A percentile compares a stretch with the other conserved stretches of the same genome.
Evolutionary conservation across 2,329 filamentous ascomycete genomes (phyloP).

Genomic region (Sarocladiaceae sp.): DNA sequence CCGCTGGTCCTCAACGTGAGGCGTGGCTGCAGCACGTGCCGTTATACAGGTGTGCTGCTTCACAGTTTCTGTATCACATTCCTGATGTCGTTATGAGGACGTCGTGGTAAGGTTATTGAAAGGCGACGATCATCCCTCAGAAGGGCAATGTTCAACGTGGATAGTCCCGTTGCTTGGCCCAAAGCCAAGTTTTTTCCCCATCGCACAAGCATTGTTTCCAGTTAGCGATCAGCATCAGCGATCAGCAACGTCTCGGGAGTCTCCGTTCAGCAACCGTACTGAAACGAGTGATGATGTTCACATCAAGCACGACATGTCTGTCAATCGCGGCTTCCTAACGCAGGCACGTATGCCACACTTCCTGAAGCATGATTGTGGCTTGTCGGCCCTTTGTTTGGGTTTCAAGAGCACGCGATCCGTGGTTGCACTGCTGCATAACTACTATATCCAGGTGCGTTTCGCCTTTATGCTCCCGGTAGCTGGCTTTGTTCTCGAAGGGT

Average conservation of each 20-base stretch:
- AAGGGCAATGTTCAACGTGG: conserved; percentile 8
- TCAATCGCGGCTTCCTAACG: too few species aligned
- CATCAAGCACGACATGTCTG: too few species aligned
- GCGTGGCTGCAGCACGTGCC: background rate
- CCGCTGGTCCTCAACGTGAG: background rate
- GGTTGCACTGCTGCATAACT: too few species aligned
- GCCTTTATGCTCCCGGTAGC: too few species aligned
- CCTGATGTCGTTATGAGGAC: background rate
- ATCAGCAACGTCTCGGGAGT: conserved; percentile 4
- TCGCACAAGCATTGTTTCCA: background rate
- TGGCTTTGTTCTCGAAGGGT: too few species aligned
- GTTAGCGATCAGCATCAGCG: conserved; percentile 1
- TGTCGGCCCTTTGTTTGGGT: too few species aligned
- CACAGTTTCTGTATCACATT: background rate
- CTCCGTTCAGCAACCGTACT: conserved; percentile 7
- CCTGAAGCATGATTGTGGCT: too few species aligned
- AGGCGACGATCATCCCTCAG: conserved; percentile 2
- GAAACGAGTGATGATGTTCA: too few species aligned
- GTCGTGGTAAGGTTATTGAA: background rate
- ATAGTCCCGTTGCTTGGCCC: conserved; percentile 9
- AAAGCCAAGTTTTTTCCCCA: conserved; percentile 7
- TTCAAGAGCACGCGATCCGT: too few species aligned
- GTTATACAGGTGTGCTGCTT: background rate
- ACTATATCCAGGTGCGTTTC: too few species aligned
- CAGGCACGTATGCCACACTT: too few species aligned